Conservation (phyloP, 305 asterid genomes). For the Galium porrigens region DNA sequence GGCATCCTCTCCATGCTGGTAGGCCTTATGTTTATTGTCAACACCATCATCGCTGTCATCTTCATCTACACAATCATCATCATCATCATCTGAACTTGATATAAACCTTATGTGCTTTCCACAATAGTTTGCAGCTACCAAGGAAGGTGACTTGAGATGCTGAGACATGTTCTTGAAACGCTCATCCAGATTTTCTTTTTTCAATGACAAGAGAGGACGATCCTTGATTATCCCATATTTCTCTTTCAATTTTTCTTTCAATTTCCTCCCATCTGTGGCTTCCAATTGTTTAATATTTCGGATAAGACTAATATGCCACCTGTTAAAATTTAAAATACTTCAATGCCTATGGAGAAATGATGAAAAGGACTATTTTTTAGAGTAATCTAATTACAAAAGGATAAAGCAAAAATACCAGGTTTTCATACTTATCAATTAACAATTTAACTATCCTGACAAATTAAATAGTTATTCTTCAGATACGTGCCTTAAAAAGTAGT, state of each 20-base stretch:
- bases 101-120: constrained; percentile 58
- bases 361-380: background rate
- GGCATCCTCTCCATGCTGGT: constrained; percentile 21
- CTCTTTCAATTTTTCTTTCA: constrained; percentile 32
- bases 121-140: constrained; percentile 29
- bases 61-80: constrained; percentile 10
- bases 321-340: constrained; percentile 21
- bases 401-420: background rate
- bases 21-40: constrained; percentile 20
- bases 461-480: too few relatives aligned
- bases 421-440: too few relatives aligned
- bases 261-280: constrained; percentile 27
- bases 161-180: constrained; percentile 44
- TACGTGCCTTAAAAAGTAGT: too few relatives aligned
- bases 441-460: too few relatives aligned
- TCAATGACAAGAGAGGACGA: constrained; percentile 39
- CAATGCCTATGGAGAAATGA: background rate
- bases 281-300: constrained; percentile 37
- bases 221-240: constrained; percentile 31
- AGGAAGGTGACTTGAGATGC: constrained; percentile 49
- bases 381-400: background rate
- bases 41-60: constrained; percentile 12
- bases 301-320: constrained; percentile 40
- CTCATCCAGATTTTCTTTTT: constrained; percentile 57
- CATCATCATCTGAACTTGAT: constrained; percentile 31